These are phyloP conservation scores for Wickerhamiella azyma DNA, from an alignment of 805 yeast genomes.

Conservation along the genomic window DNA sequence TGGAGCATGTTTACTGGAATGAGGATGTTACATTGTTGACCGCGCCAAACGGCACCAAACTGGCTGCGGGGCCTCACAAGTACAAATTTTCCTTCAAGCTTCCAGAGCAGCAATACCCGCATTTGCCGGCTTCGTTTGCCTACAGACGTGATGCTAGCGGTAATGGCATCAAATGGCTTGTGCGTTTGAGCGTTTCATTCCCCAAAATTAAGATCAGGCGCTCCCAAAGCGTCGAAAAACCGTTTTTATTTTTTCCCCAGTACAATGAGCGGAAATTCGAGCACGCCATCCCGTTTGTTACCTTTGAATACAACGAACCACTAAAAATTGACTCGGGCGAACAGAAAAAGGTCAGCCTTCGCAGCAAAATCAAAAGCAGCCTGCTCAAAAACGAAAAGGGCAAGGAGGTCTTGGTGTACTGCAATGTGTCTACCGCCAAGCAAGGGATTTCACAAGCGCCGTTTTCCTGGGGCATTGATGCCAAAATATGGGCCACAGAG, in stretches of 20 bases:
- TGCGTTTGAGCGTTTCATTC: background rate
- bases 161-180: conserved; percentile 7
- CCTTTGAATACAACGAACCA: background rate
- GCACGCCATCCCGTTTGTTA: conserved; percentile 2
- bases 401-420: conserved; percentile 3
- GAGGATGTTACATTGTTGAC: background rate
- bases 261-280: conserved; percentile 2
- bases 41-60: background rate
- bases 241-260: conserved; percentile 6
- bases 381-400: background rate
- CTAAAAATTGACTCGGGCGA: background rate
- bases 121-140: conserved; percentile 1
- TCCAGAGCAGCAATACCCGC: conserved; percentile 3
- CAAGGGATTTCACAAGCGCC: conserved; percentile 8
- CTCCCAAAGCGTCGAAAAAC: conserved; percentile 3
- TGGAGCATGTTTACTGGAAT: conserved; percentile 3
- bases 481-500: conserved; percentile 1
- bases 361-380: conserved; percentile 2
- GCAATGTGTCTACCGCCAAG: conserved; percentile 1
- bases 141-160: conserved; percentile 3
- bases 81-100: conserved; percentile 3
- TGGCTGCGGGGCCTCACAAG: conserved; percentile 1
- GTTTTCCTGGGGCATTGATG: conserved; percentile 1
- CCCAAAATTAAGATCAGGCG: conserved; percentile 7
- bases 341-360: background rate